Evolutionary conservation across 805 yeast species (phyloP).

Genomic region (Candida piceae): DNA sequence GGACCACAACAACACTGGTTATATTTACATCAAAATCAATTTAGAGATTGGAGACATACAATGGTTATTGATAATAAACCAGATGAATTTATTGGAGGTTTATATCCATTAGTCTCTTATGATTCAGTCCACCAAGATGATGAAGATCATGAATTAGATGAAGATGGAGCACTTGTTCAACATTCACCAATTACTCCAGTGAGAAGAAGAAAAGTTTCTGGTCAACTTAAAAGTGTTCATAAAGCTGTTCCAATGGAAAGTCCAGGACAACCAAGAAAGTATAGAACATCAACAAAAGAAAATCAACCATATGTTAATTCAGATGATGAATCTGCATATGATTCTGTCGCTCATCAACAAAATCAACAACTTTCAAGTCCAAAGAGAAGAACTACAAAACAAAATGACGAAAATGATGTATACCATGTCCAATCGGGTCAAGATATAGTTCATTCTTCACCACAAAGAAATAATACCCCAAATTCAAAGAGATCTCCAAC

Average conservation of each 20-base stretch:
- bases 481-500: constrained; percentile 26
- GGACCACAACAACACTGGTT: constrained; percentile 99
- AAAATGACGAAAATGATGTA: constrained; percentile 19
- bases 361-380: constrained; percentile 23
- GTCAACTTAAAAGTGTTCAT: constrained; percentile 57
- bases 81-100: constrained; percentile 61
- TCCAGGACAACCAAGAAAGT: constrained; percentile 95
- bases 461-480: constrained; percentile 8
- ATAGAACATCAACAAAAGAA: constrained; percentile 32
- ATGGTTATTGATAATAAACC: constrained; percentile 73
- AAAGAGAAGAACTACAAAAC: constrained; percentile 14
- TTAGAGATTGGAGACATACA: constrained; percentile 93
- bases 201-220: constrained; percentile 65
- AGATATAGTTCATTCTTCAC: constrained; percentile 12
- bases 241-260: constrained; percentile 86
- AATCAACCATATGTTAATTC: constrained; percentile 28
- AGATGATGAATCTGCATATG: constrained; percentile 32
- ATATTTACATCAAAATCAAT: constrained; percentile 91
- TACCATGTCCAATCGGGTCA: constrained; percentile 9
- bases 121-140: constrained; percentile 56
- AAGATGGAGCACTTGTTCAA: constrained; percentile 9
- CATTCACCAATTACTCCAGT: constrained; percentile 64
- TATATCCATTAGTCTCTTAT: constrained; percentile 54
- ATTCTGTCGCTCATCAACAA: constrained; percentile 15
- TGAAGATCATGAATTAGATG: constrained; percentile 28